Percentiles rank a stretch among this genome's conserved stretches.
Evolutionary conservation across 495 filamentous ascomycete genomes (phyloP).

Genomic region (Hamigera avellanea): DNA sequence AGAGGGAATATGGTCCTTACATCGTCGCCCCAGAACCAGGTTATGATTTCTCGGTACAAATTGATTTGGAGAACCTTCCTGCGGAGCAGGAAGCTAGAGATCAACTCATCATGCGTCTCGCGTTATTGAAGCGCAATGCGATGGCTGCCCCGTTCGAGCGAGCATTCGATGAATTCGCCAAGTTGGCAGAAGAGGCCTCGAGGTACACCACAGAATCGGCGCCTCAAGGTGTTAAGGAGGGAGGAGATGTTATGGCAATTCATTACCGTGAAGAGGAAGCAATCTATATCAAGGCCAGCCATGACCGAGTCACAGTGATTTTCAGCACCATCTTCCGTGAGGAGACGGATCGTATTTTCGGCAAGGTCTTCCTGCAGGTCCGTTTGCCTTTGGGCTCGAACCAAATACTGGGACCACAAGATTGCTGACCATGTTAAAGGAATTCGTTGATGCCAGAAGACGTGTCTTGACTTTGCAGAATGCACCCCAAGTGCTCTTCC

Average conservation of each 20-base stretch:
- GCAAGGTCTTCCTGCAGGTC: slow-evolving; percentile 80
- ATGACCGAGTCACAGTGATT: slow-evolving; percentile 95
- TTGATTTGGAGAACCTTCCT: slow-evolving; percentile 82
- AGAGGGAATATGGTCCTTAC: slow-evolving; percentile 88
- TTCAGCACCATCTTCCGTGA: slow-evolving; percentile 97
- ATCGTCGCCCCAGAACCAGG: slow-evolving; percentile 78
- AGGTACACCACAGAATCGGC: slow-evolving; percentile 84
- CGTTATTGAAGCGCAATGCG: slow-evolving; percentile 87
- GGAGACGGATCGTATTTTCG: slow-evolving; percentile 93
- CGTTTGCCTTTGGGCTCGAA: neutral
- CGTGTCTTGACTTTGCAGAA: slow-evolving; percentile 80
- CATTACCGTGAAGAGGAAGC: slow-evolving; percentile 98
- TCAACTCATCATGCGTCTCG: slow-evolving; percentile 72
- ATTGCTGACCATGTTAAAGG: slow-evolving; percentile 34
- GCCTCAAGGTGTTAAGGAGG: slow-evolving; percentile 76
- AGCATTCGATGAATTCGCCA: slow-evolving; percentile 85
- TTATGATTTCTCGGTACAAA: slow-evolving; percentile 84
- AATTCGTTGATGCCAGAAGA: slow-evolving; percentile 92
- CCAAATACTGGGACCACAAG: too few relatives aligned
- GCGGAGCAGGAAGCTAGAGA: slow-evolving; percentile 68
- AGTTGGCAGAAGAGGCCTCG: slow-evolving; percentile 76
- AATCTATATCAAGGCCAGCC: slow-evolving; percentile 97
- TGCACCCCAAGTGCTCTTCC: slow-evolving; percentile 94
- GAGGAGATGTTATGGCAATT: slow-evolving; percentile 88
- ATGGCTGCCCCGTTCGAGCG: slow-evolving; percentile 98